These are phyloP conservation scores for Bruguiera hainesii DNA, from an alignment of 441 rosid species.

Conservation along the genomic window DNA sequence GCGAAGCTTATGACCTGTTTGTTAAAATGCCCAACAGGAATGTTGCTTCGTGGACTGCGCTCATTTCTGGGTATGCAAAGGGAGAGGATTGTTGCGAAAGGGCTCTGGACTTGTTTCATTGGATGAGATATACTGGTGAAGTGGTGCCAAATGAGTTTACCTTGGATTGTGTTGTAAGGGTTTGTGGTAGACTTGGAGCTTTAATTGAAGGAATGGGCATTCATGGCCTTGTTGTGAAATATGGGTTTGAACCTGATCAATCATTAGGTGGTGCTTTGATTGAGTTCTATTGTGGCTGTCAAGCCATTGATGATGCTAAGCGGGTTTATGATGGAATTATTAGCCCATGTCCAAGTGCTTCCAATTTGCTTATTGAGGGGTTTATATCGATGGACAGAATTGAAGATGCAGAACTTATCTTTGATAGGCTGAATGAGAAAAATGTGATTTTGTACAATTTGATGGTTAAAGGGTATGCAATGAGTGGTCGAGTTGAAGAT, in stretches of 20 bases:
- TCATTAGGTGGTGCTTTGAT: conserved; percentile 38
- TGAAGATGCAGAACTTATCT: conserved; percentile 46
- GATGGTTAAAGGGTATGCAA: conserved; percentile 57
- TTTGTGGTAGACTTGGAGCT: conserved; percentile 35
- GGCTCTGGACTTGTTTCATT: conserved; percentile 44
- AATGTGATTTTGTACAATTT: conserved; percentile 35
- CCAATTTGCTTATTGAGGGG: conserved; percentile 41
- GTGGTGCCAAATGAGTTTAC: conserved; percentile 51
- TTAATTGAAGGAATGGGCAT: conserved; percentile 30
- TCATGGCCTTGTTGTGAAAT: conserved; percentile 47
- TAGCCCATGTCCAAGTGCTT: conserved; percentile 35
- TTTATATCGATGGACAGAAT: conserved; percentile 29
- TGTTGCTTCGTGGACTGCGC: conserved; percentile 43
- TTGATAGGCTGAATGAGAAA: conserved; percentile 25
- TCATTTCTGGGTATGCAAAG: conserved; percentile 49
- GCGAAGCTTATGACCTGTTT: conserved; percentile 39
- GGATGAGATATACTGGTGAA: conserved; percentile 36
- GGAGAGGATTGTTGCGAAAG: conserved; percentile 28
- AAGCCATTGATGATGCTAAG: conserved; percentile 38
- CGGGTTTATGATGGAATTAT: conserved; percentile 26
- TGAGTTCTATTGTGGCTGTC: conserved; percentile 45
- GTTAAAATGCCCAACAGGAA: conserved; percentile 39
- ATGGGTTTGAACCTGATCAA: conserved; percentile 41
- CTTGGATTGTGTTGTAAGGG: conserved; percentile 44
- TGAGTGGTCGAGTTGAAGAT: conserved; percentile 35